phyloP scores from a whole-genome alignment of 345 rosid genomes.

The Ricinus communis region DNA sequence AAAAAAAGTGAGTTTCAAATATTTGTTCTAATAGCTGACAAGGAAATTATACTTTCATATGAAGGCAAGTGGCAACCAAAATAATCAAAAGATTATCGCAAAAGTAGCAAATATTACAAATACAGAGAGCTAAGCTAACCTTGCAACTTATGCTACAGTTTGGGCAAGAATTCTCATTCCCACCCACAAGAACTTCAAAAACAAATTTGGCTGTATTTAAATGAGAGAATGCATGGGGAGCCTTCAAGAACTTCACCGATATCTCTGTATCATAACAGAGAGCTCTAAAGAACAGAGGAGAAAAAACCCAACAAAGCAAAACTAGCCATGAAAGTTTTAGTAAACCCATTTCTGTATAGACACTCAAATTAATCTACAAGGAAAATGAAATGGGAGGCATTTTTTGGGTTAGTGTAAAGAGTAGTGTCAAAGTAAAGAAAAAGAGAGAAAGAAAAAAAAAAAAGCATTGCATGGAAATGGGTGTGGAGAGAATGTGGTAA shows the following conservation, averaged over 20 bases:
- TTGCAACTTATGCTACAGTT: slow-evolving; percentile 65
- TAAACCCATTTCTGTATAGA: slow-evolving; percentile 41
- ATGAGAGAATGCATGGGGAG: slow-evolving; percentile 61
- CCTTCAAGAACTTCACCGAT: slow-evolving; percentile 60
- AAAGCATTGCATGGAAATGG: slow-evolving; percentile 19
- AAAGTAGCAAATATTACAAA: too few species aligned
- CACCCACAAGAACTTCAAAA: slow-evolving; percentile 53
- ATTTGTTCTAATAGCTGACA: not conserved
- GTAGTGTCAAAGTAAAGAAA: not conserved
- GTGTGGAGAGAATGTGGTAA: slow-evolving; percentile 8
- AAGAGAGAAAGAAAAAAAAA: slow-evolving; percentile 10
- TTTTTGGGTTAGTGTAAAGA: too few species aligned
- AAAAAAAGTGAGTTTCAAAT: not conserved
- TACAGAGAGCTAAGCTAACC: slow-evolving; percentile 40
- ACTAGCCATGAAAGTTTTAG: slow-evolving; percentile 35
- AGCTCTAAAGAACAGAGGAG: slow-evolving; percentile 34
- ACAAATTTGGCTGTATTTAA: slow-evolving; percentile 62
- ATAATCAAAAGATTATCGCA: not conserved
- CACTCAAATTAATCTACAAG: slow-evolving; percentile 4
- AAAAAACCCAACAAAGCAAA: slow-evolving; percentile 42
- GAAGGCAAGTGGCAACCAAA: not conserved
- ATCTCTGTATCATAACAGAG: slow-evolving; percentile 37
- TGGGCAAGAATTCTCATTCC: slow-evolving; percentile 46
- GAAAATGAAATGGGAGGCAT: not conserved
- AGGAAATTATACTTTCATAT: not conserved